phyloP scores from a whole-genome alignment of 2,329 filamentous ascomycete species.

The Sarocladium oryzae region DNA sequence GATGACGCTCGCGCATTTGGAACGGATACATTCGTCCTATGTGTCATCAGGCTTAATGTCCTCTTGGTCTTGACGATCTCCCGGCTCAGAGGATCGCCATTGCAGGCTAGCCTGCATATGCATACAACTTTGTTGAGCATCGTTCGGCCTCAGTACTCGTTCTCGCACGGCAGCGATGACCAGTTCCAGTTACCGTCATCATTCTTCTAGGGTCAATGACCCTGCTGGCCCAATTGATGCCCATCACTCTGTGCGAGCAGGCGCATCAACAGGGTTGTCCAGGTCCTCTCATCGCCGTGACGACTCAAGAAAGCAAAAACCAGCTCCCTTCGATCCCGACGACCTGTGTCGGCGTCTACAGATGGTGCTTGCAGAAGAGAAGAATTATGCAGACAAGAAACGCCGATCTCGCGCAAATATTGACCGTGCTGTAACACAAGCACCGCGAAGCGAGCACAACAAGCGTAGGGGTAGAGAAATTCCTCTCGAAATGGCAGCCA shows the following conservation, averaged over 20 bases:
- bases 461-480: constrained; percentile 17
- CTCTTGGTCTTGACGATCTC: not conserved
- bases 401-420: constrained; percentile 5
- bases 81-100: not conserved
- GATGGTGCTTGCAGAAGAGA: constrained; percentile 44
- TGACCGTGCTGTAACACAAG: not conserved
- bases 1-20: too few species aligned
- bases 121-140: not conserved
- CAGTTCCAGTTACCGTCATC: not conserved
- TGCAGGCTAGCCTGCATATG: not conserved
- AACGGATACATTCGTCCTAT: not conserved
- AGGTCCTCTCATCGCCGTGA: not conserved
- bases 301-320: constrained; percentile 10
- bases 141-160: not conserved
- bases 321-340: constrained; percentile 41
- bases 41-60: too few species aligned
- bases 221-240: not conserved
- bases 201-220: not conserved
- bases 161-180: not conserved
- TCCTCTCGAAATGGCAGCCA: not conserved
- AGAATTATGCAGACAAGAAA: constrained; percentile 31
- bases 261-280: not conserved
- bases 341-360: constrained; percentile 48
- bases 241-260: constrained; percentile 6
- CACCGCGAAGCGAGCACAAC: constrained; percentile 17